phyloP scores from a whole-genome alignment of 2,329 filamentous ascomycete genomes.

The Pseudocercospora macadamiae region DNA sequence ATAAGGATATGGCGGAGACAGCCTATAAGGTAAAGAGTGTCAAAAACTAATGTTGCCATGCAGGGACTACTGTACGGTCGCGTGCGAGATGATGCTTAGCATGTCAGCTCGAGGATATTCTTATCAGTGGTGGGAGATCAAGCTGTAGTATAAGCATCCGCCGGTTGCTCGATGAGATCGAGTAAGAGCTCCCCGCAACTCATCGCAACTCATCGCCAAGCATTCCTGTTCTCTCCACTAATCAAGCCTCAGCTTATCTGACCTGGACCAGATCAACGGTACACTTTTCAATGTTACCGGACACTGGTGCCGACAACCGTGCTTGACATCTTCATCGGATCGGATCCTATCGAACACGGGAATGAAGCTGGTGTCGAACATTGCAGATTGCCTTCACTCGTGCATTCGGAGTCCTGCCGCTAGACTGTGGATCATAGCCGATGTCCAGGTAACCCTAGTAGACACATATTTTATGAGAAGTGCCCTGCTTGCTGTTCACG shows the following conservation, averaged over 20 bases:
- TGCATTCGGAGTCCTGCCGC: no score
- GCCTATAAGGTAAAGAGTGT: background rate
- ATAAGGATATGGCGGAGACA: background rate
- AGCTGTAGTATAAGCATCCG: background rate
- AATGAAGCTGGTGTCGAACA: no score
- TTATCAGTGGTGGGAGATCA: background rate
- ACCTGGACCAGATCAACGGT: no score
- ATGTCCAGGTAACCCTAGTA: no score
- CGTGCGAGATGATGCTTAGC: background rate
- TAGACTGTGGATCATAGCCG: no score
- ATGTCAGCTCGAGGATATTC: background rate
- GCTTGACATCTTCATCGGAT: no score
- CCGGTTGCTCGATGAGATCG: background rate
- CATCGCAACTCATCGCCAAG: background rate
- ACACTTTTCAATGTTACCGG: no score
- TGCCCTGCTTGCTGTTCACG: no score
- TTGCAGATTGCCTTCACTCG: no score
- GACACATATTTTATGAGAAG: no score
- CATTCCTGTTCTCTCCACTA: background rate
- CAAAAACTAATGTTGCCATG: background rate
- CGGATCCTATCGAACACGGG: no score
- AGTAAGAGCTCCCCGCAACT: background rate
- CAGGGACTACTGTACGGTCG: constrained; percentile 1
- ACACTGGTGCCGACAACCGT: no score
- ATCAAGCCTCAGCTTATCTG: background rate